A percentile compares a stretch with the other conserved stretches of the same genome.
phyloP scores from a whole-genome alignment of 768 basidiomycete genomes.

The Pleurotus pulmonarius region DNA sequence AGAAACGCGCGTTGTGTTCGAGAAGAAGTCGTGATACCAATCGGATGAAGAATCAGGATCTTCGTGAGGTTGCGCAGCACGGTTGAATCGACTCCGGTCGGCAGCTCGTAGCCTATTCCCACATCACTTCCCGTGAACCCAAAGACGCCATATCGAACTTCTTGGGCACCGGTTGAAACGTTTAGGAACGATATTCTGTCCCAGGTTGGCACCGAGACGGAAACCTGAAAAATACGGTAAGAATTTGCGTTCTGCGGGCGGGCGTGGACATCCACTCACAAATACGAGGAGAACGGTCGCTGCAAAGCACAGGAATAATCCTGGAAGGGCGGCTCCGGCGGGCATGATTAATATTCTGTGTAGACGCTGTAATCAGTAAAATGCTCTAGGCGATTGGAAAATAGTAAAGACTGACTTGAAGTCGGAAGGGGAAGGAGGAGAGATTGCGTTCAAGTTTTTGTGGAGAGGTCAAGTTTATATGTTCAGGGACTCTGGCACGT shows the following conservation, averaged over 20 bases:
- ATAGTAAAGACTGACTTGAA: not conserved
- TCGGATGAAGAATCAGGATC: conserved; percentile 75
- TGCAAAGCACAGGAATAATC: conserved; percentile 67
- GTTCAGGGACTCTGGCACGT: not conserved
- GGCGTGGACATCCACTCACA: conserved; percentile 32
- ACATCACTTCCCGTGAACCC: conserved; percentile 60
- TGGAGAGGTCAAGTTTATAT: not conserved
- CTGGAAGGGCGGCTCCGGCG: conserved; percentile 61
- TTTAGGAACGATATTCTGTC: conserved; percentile 63
- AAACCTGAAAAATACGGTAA: conserved; percentile 40
- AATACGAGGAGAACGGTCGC: conserved; percentile 69
- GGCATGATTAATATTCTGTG: conserved; percentile 29
- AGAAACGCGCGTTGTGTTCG: not conserved
- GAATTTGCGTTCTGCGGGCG: not conserved
- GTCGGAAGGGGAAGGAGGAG: not conserved
- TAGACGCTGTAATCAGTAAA: not conserved
- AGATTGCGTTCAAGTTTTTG: not conserved
- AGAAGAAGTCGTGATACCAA: conserved; percentile 39
- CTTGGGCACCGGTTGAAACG: conserved; percentile 31
- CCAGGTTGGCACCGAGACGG: conserved; percentile 76
- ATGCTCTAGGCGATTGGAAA: not conserved
- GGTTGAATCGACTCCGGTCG: conserved; percentile 37
- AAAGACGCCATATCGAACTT: conserved; percentile 69
- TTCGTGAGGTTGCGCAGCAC: conserved; percentile 69
- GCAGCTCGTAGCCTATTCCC: conserved; percentile 57